Conservation (phyloP, 108 stramenopile genomes). For the Discostella pseudostelligera region DNA sequence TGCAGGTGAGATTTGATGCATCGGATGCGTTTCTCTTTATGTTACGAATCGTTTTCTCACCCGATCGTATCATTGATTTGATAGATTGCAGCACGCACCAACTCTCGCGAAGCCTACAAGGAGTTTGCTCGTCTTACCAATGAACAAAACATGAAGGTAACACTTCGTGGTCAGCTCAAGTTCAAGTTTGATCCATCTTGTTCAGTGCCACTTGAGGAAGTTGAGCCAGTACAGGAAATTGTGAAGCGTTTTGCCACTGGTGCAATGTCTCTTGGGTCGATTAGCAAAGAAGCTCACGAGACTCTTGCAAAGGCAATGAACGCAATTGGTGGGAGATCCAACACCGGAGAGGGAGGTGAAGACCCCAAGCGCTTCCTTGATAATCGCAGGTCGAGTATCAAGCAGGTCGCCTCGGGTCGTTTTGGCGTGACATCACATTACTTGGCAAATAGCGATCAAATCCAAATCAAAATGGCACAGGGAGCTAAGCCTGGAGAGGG, state of each 20-base stretch:
- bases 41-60: background rate
- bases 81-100: slow-evolving; percentile 81
- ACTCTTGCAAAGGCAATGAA: slow-evolving; percentile 94
- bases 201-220: slow-evolving; percentile 86
- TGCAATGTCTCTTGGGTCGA: slow-evolving; percentile 95
- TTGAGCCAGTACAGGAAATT: slow-evolving; percentile 87
- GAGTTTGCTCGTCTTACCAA: slow-evolving; percentile 87
- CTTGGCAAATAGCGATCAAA: slow-evolving; percentile 94
- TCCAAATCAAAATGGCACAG: slow-evolving; percentile 98
- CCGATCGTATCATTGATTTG: slow-evolving; percentile 3
- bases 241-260: slow-evolving; percentile 95
- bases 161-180: slow-evolving; percentile 92
- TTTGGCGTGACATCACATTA: slow-evolving; percentile 97
- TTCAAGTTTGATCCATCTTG: slow-evolving; percentile 87
- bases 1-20: slow-evolving; percentile 58
- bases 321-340: slow-evolving; percentile 84
- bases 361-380: slow-evolving; percentile 88
- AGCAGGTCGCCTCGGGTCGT: slow-evolving; percentile 93
- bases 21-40: background rate
- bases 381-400: slow-evolving; percentile 89
- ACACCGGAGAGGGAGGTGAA: slow-evolving; percentile 96
- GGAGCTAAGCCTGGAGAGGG: slow-evolving; percentile 98
- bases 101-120: slow-evolving; percentile 94
- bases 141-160: slow-evolving; percentile 86
- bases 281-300: slow-evolving; percentile 93